Percentiles rank a stretch among this genome's conserved stretches.
Conservation (phyloP, 352 stramenopile species). For the Phytophthora fragariae region DNA sequence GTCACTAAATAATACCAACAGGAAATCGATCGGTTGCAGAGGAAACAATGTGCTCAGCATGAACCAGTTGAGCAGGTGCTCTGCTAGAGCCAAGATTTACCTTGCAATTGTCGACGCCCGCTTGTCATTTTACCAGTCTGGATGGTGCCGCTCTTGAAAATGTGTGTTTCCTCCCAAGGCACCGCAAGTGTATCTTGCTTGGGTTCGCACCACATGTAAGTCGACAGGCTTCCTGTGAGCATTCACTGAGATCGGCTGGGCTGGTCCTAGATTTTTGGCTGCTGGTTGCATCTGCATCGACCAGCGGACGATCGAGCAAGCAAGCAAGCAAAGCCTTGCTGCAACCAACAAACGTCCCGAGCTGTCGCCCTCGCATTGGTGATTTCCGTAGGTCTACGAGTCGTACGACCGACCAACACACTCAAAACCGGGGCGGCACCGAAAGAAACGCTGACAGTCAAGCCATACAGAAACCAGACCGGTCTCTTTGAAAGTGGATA, state of each 20-base stretch:
- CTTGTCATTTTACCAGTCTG: neutral
- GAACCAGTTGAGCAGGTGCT: neutral
- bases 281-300: neutral
- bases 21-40: too few species aligned
- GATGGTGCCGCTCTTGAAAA: neutral
- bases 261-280: constrained; percentile 17
- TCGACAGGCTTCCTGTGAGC: neutral
- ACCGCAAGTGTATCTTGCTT: neutral
- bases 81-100: too few species aligned
- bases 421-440: constrained; percentile 31
- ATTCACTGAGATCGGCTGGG: neutral
- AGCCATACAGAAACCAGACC: constrained; percentile 25
- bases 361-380: constrained; percentile 39
- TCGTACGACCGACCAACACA: constrained; percentile 2
- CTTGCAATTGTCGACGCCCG: neutral
- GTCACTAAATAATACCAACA: too few species aligned
- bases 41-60: neutral
- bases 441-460: constrained; percentile 37
- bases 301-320: constrained; percentile 3
- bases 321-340: constrained; percentile 29
- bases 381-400: constrained; percentile 15
- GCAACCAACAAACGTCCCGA: constrained; percentile 22
- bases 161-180: neutral
- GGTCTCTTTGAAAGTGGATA: constrained; percentile 21
- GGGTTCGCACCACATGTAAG: neutral